Evolutionary conservation across 441 rosid species (phyloP).

Genomic region (Adansonia madagascariensis): DNA sequence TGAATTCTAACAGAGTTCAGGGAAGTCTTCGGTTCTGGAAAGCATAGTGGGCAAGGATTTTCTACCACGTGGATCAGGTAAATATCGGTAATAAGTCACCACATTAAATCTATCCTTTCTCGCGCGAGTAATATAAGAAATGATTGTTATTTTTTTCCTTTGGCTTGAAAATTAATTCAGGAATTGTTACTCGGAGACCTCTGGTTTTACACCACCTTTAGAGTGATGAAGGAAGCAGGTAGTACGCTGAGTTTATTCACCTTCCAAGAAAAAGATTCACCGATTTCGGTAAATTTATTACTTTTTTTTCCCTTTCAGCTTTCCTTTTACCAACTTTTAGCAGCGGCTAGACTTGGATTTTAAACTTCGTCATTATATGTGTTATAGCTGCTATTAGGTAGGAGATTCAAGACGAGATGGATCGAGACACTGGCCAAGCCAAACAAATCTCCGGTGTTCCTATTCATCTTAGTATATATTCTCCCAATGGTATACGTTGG

Average conservation of each 20-base stretch:
- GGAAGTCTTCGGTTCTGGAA: conserved; percentile 96
- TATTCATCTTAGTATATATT: conserved; percentile 92
- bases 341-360: background rate
- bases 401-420: conserved; percentile 98
- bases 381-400: conserved; percentile 85
- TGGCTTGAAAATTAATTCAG: conserved; percentile 43
- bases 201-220: conserved; percentile 96
- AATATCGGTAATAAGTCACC: background rate
- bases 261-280: conserved; percentile 78
- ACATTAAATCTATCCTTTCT: background rate
- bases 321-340: conserved; percentile 4
- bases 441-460: conserved; percentile 90
- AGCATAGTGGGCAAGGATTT: conserved; percentile 96
- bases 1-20: conserved; percentile 71
- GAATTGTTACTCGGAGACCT: conserved; percentile 94
- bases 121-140: background rate
- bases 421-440: conserved; percentile 88
- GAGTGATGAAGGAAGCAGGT: conserved; percentile 84
- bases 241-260: conserved; percentile 96
- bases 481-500: conserved; percentile 70
- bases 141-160: background rate
- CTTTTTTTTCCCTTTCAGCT: background rate
- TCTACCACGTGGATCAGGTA: conserved; percentile 98
- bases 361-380: background rate
- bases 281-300: conserved; percentile 69